Evolutionary conservation across 1,139 yeast genomes (phyloP).

Genomic region (Spathaspora sp.): DNA sequence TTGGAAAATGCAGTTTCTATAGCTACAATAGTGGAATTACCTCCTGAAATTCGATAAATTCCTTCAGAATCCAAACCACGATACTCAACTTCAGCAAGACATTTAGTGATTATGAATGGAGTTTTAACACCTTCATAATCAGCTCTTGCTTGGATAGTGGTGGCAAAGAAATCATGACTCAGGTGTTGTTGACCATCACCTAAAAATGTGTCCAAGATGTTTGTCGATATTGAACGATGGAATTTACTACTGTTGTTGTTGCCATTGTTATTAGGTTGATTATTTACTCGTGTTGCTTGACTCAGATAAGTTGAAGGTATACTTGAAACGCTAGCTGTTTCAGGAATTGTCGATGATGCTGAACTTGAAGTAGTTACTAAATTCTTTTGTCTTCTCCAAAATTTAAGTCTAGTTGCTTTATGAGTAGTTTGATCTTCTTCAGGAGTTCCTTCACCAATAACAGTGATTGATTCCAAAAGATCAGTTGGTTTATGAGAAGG

Average conservation of each 20-base stretch:
- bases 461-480: background rate
- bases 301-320: background rate
- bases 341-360: slow-evolving; percentile 10
- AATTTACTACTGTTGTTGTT: slow-evolving; percentile 9
- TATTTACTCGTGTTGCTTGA: background rate
- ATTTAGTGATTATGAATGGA: slow-evolving; percentile 71
- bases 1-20: slow-evolving; percentile 49
- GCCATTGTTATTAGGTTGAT: slow-evolving; percentile 1
- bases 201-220: slow-evolving; percentile 43
- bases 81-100: slow-evolving; percentile 76
- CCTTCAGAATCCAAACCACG: slow-evolving; percentile 81
- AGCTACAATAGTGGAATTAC: slow-evolving; percentile 69
- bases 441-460: background rate
- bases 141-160: slow-evolving; percentile 60
- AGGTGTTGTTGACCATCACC: slow-evolving; percentile 13
- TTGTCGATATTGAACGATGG: slow-evolving; percentile 49
- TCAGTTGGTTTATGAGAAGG: background rate
- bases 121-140: slow-evolving; percentile 57
- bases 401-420: slow-evolving; percentile 47
- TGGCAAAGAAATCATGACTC: slow-evolving; percentile 29
- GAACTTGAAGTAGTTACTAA: slow-evolving; percentile 14
- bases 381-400: slow-evolving; percentile 53
- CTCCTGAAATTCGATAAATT: slow-evolving; percentile 87
- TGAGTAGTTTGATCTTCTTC: slow-evolving; percentile 37
- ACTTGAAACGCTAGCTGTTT: slow-evolving; percentile 1